Base-by-base conservation (phyloP, 805 yeast species). In the Candida sonorensis region DNA sequence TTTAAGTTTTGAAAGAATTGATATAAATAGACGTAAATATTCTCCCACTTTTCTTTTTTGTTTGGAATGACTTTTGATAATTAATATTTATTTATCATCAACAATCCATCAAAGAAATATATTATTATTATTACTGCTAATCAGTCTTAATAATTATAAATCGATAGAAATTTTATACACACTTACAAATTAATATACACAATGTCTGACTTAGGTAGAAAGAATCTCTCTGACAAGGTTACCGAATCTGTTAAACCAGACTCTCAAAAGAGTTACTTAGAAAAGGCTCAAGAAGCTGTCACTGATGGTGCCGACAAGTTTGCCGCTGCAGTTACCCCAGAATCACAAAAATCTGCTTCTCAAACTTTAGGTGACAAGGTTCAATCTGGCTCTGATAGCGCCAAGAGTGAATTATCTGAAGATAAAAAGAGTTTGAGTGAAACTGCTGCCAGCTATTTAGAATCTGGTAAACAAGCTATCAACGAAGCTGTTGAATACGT, bases 211-310 rank as follows among this genome's bases (percentile, higher is more conserved):
- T 31, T 46, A 31, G 56, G 83, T 50, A 82, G 95, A 81, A 87
- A 86, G 66, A 64, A 69, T 56, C 68, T 86, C 51, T 45, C 78
- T 45, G 81, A 79, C 56, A 82, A 84, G 64, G 62, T 71, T 45
- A 33, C 70, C 36, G 95, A 86, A 70, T 53, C 71, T 27, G 37
- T 81, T 29, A 82, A 72, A 45, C 95, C 95, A 48, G 80, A 84
- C 42, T 64, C 75, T 36, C 70, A 82, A 59, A 86, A 86, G 67
- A 45, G 77, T 24, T 61, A 65, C 49, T 60, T 62, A 30, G 81
- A 85, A 56, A 66, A 80, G 62, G 80, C 77, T 46, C 81, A 82
- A 69, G 94, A 86, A 63, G 37, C 57, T 18, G 76, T 72, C 41
- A 80, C 94, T 37, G 81, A 72, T 53, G 53, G 66, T 18, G 70